Percentiles rank a stretch among this genome's conserved stretches.
These are phyloP conservation scores for Aspergillus uvarum DNA, from an alignment of 2,329 filamentous ascomycete genomes.

Conservation along the genomic window DNA sequence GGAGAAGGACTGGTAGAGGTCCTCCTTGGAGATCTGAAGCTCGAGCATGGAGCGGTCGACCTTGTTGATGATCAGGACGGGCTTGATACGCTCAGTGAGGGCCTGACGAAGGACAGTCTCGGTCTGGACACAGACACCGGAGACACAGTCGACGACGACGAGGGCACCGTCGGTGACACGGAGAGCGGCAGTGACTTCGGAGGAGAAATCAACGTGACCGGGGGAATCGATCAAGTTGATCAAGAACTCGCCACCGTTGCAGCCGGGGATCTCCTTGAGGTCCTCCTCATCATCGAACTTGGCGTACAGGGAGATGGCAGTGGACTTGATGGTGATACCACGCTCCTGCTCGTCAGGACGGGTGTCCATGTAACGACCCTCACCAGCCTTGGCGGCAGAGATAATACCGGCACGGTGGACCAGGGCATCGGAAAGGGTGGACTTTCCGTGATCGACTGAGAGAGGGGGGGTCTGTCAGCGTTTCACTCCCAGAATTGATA, in stretches of 20 bases:
- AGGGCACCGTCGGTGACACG: constrained; percentile 99
- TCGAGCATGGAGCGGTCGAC: constrained; percentile 99
- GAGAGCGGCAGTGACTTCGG: constrained; percentile 97
- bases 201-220: constrained; percentile 99
- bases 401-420: constrained; percentile 99
- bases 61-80: constrained; percentile 99
- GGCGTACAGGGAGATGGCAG: constrained; percentile 97
- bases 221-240: constrained; percentile 99
- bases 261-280: constrained; percentile 87
- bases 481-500: constrained; percentile 4
- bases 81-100: constrained; percentile 99
- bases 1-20: constrained; percentile 99
- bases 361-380: constrained; percentile 94
- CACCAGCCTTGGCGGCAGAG: constrained; percentile 94
- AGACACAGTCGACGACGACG: constrained; percentile 98
- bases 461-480: background rate
- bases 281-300: constrained; percentile 78
- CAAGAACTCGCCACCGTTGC: constrained; percentile 94
- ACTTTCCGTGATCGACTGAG: constrained; percentile 97
- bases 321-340: constrained; percentile 99
- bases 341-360: constrained; percentile 97
- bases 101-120: constrained; percentile 99
- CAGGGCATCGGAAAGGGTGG: constrained; percentile 97
- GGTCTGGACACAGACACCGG: constrained; percentile 99
- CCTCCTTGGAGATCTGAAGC: constrained; percentile 97